A percentile compares a stretch with the other conserved stretches of the same genome.
Evolutionary conservation across 1,139 yeast species (phyloP).

Genomic region (Lodderomyces pseudojiufengensis): DNA sequence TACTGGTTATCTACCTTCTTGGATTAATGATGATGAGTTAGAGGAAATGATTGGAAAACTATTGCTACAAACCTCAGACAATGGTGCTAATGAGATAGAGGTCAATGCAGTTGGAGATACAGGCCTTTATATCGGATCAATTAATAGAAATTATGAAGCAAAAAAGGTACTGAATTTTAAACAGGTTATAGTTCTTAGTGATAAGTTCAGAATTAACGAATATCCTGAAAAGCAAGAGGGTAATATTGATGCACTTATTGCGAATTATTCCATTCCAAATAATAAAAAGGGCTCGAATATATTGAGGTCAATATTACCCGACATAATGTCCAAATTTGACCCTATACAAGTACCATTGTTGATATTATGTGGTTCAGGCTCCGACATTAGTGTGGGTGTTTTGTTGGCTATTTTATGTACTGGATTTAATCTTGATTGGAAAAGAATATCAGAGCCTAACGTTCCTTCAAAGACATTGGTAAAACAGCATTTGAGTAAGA

Average conservation of each 20-base stretch:
- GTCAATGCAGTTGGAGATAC: slow-evolving; percentile 17
- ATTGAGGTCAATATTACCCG: slow-evolving; percentile 43
- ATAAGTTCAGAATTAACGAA: slow-evolving; percentile 16
- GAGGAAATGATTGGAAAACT: slow-evolving; percentile 11
- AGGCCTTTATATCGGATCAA: slow-evolving; percentile 29
- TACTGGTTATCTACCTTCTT: slow-evolving; percentile 31
- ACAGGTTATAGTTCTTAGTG: slow-evolving; percentile 26
- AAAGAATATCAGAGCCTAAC: slow-evolving; percentile 9
- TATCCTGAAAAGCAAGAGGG: slow-evolving; percentile 16
- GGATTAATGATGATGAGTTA: slow-evolving; percentile 28
- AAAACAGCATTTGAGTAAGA: slow-evolving; percentile 51
- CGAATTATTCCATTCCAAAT: slow-evolving; percentile 31
- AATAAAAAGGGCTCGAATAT: slow-evolving; percentile 64
- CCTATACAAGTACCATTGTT: slow-evolving; percentile 19
- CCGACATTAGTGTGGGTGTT: slow-evolving; percentile 63
- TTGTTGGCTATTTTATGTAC: slow-evolving; percentile 49
- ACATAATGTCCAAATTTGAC: slow-evolving; percentile 23
- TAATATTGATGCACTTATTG: no score
- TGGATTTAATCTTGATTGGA: slow-evolving; percentile 44
- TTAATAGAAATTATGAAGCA: slow-evolving; percentile 15
- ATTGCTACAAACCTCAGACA: slow-evolving; percentile 7
- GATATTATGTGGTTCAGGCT: slow-evolving; percentile 61
- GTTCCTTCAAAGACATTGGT: slow-evolving; percentile 50
- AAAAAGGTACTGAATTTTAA: slow-evolving; percentile 11
- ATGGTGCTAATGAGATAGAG: slow-evolving; percentile 5